Evolutionary conservation across 768 basidiomycete species (phyloP).

Genomic region (Postia placenta): DNA sequence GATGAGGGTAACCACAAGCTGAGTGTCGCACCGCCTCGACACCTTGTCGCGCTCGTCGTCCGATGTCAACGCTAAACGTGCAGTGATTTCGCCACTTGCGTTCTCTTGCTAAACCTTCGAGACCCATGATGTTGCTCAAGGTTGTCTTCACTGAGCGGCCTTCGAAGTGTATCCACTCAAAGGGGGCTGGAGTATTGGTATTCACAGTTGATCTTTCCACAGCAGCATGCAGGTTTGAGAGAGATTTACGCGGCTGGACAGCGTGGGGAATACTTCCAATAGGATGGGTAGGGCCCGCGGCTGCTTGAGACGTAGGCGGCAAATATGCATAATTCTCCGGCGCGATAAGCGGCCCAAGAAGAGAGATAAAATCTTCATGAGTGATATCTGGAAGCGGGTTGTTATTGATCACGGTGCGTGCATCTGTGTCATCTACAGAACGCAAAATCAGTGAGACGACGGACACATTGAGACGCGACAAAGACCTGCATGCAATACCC

Average conservation of each 20-base stretch:
- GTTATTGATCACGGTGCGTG: slow-evolving; percentile 75
- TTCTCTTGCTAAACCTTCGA: slow-evolving; percentile 79
- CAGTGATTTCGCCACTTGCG: slow-evolving; percentile 80
- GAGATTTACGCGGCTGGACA: slow-evolving; percentile 26
- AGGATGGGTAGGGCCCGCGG: slow-evolving; percentile 14
- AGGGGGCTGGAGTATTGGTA: slow-evolving; percentile 62
- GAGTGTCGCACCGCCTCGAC: slow-evolving; percentile 63
- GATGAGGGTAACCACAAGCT: background rate
- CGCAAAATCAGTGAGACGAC: background rate
- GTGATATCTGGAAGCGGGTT: slow-evolving; percentile 84
- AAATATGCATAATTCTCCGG: slow-evolving; percentile 68
- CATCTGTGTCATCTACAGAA: slow-evolving; percentile 44
- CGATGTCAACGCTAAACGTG: slow-evolving; percentile 76
- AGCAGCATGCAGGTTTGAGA: slow-evolving; percentile 9
- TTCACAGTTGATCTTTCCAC: slow-evolving; percentile 20
- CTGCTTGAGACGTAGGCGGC: slow-evolving; percentile 19
- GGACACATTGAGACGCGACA: background rate
- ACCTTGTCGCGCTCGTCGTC: slow-evolving; percentile 67
- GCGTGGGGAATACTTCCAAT: slow-evolving; percentile 13
- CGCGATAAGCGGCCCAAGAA: slow-evolving; percentile 74
- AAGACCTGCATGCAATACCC: slow-evolving; percentile 70
- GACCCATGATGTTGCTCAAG: slow-evolving; percentile 65
- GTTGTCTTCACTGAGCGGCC: slow-evolving; percentile 78
- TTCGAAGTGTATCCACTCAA: slow-evolving; percentile 86
- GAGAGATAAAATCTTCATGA: slow-evolving; percentile 78